Base-by-base conservation (phyloP, 805 yeast genomes). In the Cyberlindnera mrakii region DNA sequence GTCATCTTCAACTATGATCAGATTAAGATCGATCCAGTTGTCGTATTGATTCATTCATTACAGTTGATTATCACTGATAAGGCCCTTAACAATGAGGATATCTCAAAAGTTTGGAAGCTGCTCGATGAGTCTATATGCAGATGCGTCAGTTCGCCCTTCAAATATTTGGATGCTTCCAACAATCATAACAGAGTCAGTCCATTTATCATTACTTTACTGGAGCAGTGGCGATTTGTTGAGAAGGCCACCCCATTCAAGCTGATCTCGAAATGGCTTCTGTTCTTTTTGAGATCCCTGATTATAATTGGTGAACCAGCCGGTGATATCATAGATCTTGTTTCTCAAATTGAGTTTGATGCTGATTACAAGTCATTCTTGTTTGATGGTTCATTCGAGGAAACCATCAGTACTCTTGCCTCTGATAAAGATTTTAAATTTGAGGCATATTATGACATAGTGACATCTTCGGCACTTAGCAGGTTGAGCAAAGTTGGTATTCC, bases 91-190 rank as follows among this genome's bases (percentile, higher is more conserved):
- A 46, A 47, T 59, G 25, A 55, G 52, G 44, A 40, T 13, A n/a
- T 45, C 14, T 27, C 39, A 1, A 64, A 66, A 32, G 56, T 88
- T 3, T 82, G 87, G 82, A 66, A 65, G 10, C 59, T 87, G 27
- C 49, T 91, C 6, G 96, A 91, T 57, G 93, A 90, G 59, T 67
- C 87, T 0, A 71, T 88, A 27, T 70, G 87, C 1, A 73, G 96
- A 48, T 72, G 82, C 47, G 73, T 82, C 31, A 73, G 77, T 48
- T 64, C 88, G 0, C 97, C 98, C 0, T 93, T 84, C 64, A 88
- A 85, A 57, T 91, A 89, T 53, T 73, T 87, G 41, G 97, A 91
- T 57, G 48, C 60, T 41, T 70, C 78, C 3, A 62, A 59, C 25
- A 43, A 49, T 1, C 54, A 55, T n/a, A 46, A 52, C 0, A 52